A percentile compares a stretch with the other conserved stretches of the same genome.
Evolutionary conservation across 1,284 basidiomycete species (phyloP).

Genomic region (Inonotus obliquus): DNA sequence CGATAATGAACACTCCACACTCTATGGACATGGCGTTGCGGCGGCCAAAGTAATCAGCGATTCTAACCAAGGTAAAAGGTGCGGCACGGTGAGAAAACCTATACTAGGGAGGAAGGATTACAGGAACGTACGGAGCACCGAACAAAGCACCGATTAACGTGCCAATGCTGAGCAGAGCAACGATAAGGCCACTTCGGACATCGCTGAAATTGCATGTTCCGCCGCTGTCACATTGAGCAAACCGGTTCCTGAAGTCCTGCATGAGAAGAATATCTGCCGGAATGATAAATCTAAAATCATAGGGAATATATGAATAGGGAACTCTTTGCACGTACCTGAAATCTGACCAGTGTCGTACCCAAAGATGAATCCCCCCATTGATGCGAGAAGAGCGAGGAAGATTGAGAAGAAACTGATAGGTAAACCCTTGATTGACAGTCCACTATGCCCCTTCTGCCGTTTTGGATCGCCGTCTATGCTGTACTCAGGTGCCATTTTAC

Average conservation of each 20-base stretch:
- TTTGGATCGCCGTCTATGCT: neutral
- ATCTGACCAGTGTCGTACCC: conserved; percentile 32
- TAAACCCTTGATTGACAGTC: conserved; percentile 17
- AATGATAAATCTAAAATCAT: conserved; percentile 47
- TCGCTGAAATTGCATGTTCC: conserved; percentile 47
- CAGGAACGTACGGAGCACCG: conserved; percentile 49
- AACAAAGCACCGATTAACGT: conserved; percentile 56
- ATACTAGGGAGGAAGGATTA: neutral
- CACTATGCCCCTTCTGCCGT: neutral
- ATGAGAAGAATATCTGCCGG: conserved; percentile 69
- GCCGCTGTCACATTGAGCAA: conserved; percentile 45
- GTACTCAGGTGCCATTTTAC: neutral
- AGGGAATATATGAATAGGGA: no score
- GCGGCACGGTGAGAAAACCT: no score
- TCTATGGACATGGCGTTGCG: conserved; percentile 68
- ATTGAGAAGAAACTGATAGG: conserved; percentile 61
- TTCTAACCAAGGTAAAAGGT: conserved; percentile 27
- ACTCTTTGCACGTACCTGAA: conserved; percentile 4
- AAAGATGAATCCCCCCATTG: conserved; percentile 79
- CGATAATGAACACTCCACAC: conserved; percentile 63
- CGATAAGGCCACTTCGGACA: conserved; percentile 61
- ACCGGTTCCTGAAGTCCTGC: conserved; percentile 65
- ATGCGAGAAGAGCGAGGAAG: conserved; percentile 63
- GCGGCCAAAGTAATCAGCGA: conserved; percentile 65
- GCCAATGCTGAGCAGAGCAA: conserved; percentile 63